Base-by-base conservation (phyloP, 2,329 filamentous ascomycete species). In the Madurella fahalii region DNA sequence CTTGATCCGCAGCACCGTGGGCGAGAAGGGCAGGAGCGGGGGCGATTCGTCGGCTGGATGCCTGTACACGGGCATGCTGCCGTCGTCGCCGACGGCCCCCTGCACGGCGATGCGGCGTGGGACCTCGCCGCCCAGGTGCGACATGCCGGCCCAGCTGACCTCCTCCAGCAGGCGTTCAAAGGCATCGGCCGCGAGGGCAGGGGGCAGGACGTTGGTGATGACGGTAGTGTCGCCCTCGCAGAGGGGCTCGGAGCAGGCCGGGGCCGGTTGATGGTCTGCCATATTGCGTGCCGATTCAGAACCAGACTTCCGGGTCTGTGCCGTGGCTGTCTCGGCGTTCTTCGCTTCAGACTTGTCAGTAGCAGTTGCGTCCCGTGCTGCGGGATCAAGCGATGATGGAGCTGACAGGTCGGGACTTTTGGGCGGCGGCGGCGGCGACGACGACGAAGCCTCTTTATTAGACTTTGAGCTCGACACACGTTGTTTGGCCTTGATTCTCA, bases 101-200 rank as follows among this genome's bases (percentile, higher is more conserved):
- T 97, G 92, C 17, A 95, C 91, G 47, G 90, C 91, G 7, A 97
- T 90, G 2, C 96, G 81, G 39, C 94, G 85, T 42, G 94, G 94
- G 0, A 97, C 94, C 64, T 94, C 87, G 25, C 94, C 92, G 34
- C 90, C 89, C 61, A 93, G 87, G 63, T 97, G 94, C 42, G 86
- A 86, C 94, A 99, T 97, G 60, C 82, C 87, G 67, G 93, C 86
- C 91, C 93, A 99, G 61, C 80, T 75, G 0, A 96, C 84, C 68
- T 97, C 92, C 13, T 80, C 73, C 50, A 83, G 83, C 15, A 96
- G 74, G 40, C 78, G 79, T 17, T 85, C 77, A 67, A 96, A 96
- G 5, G 87, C 79, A 15, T 77, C 75, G 1, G 81, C 72, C 4
- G 77, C 76, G 1, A 87, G 64, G 7, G 74, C 66, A 0, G 71